These are phyloP conservation scores for Blastosporella zonata DNA, from an alignment of 1,284 basidiomycete species.

Conservation along the genomic window DNA sequence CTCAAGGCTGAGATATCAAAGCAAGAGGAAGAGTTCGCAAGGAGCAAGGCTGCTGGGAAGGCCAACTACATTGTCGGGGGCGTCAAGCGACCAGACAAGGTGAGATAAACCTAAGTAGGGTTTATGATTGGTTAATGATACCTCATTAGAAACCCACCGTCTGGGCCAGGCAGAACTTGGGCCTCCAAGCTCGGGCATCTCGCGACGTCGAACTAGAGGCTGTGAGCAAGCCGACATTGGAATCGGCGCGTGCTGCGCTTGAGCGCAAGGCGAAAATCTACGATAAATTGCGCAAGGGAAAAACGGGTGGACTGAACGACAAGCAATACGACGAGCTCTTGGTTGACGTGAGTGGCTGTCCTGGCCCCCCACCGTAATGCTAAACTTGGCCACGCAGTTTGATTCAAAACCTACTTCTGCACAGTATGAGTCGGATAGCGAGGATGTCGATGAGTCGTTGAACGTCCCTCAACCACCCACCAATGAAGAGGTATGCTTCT, in stretches of 20 bases:
- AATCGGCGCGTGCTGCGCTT: slow-evolving; percentile 63
- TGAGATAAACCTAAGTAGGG: slow-evolving; percentile 20
- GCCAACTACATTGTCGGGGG: slow-evolving; percentile 50
- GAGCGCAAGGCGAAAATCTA: slow-evolving; percentile 84
- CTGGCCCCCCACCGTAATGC: background rate
- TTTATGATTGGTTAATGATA: background rate
- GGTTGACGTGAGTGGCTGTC: slow-evolving; percentile 76
- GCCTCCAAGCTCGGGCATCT: slow-evolving; percentile 56
- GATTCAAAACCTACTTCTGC: slow-evolving; percentile 59
- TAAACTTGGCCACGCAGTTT: slow-evolving; percentile 47
- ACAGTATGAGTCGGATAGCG: slow-evolving; percentile 62
- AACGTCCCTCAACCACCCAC: slow-evolving; percentile 47
- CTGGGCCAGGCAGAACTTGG: slow-evolving; percentile 73
- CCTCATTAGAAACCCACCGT: slow-evolving; percentile 61
- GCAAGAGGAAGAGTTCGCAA: slow-evolving; percentile 59
- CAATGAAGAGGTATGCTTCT: slow-evolving; percentile 37
- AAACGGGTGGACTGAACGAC: slow-evolving; percentile 76
- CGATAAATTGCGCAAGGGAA: slow-evolving; percentile 76
- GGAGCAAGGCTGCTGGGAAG: slow-evolving; percentile 57
- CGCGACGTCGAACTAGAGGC: slow-evolving; percentile 68
- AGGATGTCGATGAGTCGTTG: slow-evolving; percentile 71
- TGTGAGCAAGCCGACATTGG: slow-evolving; percentile 63
- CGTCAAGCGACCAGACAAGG: slow-evolving; percentile 63
- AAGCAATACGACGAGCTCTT: slow-evolving; percentile 72
- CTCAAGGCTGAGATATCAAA: slow-evolving; percentile 72